A percentile compares a stretch with the other conserved stretches of the same genome.
These are phyloP conservation scores for Hypoxylon intermedium DNA, from an alignment of 495 filamentous ascomycete genomes.

Conservation along the genomic window DNA sequence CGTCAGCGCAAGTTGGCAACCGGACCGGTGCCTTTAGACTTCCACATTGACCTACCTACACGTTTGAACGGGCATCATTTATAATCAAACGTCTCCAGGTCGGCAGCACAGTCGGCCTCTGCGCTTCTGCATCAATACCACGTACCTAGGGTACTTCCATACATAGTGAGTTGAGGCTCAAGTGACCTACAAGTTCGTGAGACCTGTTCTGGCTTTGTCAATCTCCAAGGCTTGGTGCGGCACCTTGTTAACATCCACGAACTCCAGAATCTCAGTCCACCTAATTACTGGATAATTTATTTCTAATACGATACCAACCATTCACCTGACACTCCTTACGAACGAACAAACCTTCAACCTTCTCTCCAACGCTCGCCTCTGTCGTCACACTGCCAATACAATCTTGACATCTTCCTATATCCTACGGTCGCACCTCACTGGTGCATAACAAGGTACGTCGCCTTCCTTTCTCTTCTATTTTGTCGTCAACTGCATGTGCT, in stretches of 20 bases:
- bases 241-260: too few relatives aligned
- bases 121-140: too few relatives aligned
- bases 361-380: conserved; percentile 4
- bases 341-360: neutral
- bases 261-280: conserved; percentile 9
- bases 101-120: too few relatives aligned
- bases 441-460: conserved; percentile 6
- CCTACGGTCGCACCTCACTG: conserved; percentile 1
- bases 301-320: too few relatives aligned
- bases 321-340: neutral
- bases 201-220: too few relatives aligned
- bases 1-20: neutral
- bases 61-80: neutral
- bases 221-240: too few relatives aligned
- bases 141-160: too few relatives aligned
- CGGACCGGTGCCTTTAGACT: neutral
- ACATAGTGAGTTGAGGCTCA: neutral
- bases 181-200: neutral
- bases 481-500: conserved; percentile 6
- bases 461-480: neutral
- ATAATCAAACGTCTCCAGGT: neutral
- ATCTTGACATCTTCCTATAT: neutral
- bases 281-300: neutral
- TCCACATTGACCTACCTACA: too few relatives aligned
- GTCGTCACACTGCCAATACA: conserved; percentile 5